Base-by-base conservation (phyloP, 495 filamentous ascomycete genomes). In the Penicillium bialowiezense region DNA sequence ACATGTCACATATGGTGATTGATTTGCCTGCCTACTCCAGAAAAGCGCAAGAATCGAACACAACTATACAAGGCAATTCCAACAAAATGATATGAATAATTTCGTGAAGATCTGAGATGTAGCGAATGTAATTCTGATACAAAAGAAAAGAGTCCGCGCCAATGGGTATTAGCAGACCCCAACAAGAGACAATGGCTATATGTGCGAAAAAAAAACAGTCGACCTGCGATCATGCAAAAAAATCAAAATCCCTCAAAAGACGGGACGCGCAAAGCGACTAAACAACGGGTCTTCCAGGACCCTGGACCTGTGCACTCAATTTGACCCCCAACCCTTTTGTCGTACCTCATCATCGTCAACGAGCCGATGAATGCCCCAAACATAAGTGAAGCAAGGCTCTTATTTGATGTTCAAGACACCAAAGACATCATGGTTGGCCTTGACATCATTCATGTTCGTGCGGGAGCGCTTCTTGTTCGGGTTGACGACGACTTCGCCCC, bases 401-500 rank as follows among this genome's bases (percentile, higher is more conserved):
- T 56, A 70, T 18, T 59, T 56, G 41, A 76, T 70, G 41, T 70
- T 71, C 51, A 76, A 54, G 23, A 76, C 73, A 5, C 67, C 73
- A 49, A 76, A 76, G n/a, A 76, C 69, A 54, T 76, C 73, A 5
- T 62, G 64, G 20, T 43, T 46, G 18, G 42, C 48, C 10, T 55
- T 42, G 9, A 51, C 51, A 14, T 61, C 57, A 19, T 60, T 64
- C 40, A 64, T 60, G 32, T 65, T 58, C 0, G 59, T 58, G 19
- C 63, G 59, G 31, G 70, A 67, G 10, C 57, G 56, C 50, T 68
- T 71, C 50, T 70, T 71, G 38, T 63, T 64, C 17, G 72, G 63
- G 33, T 74, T 73, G 39, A 76, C 62, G 6, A 76, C 65, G 2
- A 76, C 73, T 52, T 76, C 73, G 9, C 73, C 71, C 73, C 73